phyloP scores from a whole-genome alignment of 148 eudicot genomes.

The Rhododendron simsii region DNA sequence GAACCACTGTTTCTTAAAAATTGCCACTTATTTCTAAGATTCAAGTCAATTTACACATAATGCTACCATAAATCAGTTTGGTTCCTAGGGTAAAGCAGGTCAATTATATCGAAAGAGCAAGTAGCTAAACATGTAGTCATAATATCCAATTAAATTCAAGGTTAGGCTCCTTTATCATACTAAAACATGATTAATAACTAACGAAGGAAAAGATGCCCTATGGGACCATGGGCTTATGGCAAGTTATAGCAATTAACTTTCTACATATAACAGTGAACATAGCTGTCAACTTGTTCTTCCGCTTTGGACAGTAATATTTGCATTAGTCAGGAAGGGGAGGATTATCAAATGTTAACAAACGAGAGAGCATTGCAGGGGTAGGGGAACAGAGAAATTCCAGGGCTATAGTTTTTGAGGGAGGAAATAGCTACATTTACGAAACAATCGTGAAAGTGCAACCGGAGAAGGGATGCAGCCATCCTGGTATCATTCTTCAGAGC shows the following conservation, averaged over 20 bases:
- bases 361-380: neutral
- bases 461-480: conserved; percentile 55
- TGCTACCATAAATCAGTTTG: neutral
- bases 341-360: neutral
- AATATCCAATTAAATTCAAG: neutral
- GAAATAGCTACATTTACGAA: conserved; percentile 37
- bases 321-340: neutral
- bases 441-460: conserved; percentile 55
- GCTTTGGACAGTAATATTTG: neutral
- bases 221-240: neutral
- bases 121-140: neutral
- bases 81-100: neutral
- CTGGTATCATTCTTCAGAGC: conserved; percentile 40
- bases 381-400: neutral
- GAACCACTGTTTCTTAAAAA: neutral
- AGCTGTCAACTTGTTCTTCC: neutral
- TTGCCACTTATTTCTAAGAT: neutral
- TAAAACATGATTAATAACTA: neutral
- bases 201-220: neutral
- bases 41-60: neutral
- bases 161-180: neutral
- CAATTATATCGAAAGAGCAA: neutral
- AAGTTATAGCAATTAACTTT: neutral
- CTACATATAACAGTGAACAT: neutral
- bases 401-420: neutral